phyloP scores from a whole-genome alignment of 1,284 basidiomycete genomes.

The Phylloboletellus chloephorus region DNA sequence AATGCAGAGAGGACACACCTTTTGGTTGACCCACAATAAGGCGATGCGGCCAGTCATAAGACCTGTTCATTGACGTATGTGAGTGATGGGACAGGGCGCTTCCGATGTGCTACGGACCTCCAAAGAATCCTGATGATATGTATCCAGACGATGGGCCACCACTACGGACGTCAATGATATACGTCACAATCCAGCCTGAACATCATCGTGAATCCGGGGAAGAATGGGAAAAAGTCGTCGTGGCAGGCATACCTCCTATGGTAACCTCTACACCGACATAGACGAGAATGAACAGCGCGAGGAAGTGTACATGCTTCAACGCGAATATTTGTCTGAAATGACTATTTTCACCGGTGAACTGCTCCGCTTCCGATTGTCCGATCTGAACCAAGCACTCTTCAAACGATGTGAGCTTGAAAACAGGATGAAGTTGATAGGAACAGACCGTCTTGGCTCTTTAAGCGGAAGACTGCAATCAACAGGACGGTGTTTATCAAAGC shows the following conservation, averaged over 20 bases:
- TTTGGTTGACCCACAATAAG: constrained; percentile 30
- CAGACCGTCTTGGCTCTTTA: constrained; percentile 52
- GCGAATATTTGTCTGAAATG: constrained; percentile 47
- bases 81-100: too few relatives aligned
- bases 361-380: constrained; percentile 29
- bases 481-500: constrained; percentile 42
- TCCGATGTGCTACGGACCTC: constrained; percentile 30
- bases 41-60: constrained; percentile 26
- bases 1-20: constrained; percentile 10
- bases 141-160: constrained; percentile 48
- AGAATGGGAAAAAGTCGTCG: not conserved
- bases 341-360: constrained; percentile 30
- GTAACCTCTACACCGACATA: constrained; percentile 60
- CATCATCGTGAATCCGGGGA: not conserved
- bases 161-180: constrained; percentile 39
- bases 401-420: constrained; percentile 9
- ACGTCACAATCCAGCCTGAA: constrained; percentile 51
- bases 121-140: constrained; percentile 49
- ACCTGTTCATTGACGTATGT: constrained; percentile 15
- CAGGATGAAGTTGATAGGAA: not conserved
- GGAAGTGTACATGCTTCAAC: constrained; percentile 43
- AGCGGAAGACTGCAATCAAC: constrained; percentile 47
- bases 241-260: constrained; percentile 37
- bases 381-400: constrained; percentile 31
- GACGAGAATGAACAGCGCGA: constrained; percentile 48